phyloP scores from a whole-genome alignment of 2,329 filamentous ascomycete genomes.

The Periglandula ipomoeae region DNA sequence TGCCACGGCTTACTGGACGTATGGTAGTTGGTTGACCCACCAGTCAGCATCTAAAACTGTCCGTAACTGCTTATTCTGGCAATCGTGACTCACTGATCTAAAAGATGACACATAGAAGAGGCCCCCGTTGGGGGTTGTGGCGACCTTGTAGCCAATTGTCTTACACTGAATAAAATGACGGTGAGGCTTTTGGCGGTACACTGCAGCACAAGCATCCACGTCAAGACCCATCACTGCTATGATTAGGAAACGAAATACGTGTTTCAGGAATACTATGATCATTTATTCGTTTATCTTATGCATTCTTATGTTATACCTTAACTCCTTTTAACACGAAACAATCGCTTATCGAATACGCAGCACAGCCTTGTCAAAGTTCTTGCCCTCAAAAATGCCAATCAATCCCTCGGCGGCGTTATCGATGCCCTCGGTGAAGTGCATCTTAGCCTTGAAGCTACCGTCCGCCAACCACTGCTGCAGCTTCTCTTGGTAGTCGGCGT shows the following conservation, averaged over 20 bases:
- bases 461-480: conserved; percentile 69
- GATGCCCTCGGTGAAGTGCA: conserved; percentile 63
- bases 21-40: too few relatives aligned
- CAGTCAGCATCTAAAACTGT: too few relatives aligned
- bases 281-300: neutral
- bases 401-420: conserved; percentile 70
- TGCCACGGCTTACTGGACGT: too few relatives aligned
- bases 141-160: neutral
- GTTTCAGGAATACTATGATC: too few relatives aligned
- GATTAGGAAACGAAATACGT: too few relatives aligned
- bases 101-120: too few relatives aligned
- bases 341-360: conserved; percentile 23
- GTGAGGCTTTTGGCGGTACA: too few relatives aligned
- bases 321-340: neutral
- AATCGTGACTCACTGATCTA: too few relatives aligned
- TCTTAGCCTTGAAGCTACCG: conserved; percentile 62
- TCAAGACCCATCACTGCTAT: too few relatives aligned
- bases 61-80: too few relatives aligned
- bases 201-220: too few relatives aligned
- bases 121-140: too few relatives aligned
- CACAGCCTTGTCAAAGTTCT: conserved; percentile 82
- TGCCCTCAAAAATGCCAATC: conserved; percentile 63
- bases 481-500: conserved; percentile 64
- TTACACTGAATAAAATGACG: neutral
- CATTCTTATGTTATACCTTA: neutral